Evolutionary conservation across 208 protist species (phyloP).

Genomic region (Leishmania turanica): DNA sequence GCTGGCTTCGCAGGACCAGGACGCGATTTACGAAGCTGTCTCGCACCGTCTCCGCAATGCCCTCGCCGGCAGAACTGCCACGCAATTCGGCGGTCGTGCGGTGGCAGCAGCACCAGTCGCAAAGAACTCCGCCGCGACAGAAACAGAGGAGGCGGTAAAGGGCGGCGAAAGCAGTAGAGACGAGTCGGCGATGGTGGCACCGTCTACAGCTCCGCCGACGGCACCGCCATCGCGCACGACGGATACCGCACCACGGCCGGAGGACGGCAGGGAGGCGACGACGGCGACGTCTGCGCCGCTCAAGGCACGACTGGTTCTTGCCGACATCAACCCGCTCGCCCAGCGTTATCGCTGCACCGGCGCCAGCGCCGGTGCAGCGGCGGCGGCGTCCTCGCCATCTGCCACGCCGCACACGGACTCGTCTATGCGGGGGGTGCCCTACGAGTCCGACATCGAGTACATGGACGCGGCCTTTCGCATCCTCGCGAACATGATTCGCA

Average conservation of each 20-base stretch:
- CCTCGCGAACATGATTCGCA: slow-evolving; percentile 79
- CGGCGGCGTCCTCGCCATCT: neutral
- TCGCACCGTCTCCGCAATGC: slow-evolving; percentile 1
- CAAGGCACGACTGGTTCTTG: slow-evolving; percentile 20
- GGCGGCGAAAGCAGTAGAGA: neutral
- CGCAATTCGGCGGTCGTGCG: neutral
- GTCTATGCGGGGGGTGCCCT: slow-evolving; percentile 44
- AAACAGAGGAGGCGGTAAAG: neutral
- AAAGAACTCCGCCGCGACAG: neutral
- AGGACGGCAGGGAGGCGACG: neutral
- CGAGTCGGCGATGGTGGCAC: neutral
- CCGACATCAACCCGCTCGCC: slow-evolving; percentile 34
- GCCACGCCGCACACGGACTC: neutral
- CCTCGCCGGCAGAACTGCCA: neutral
- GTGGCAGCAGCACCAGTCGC: neutral
- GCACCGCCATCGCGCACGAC: neutral
- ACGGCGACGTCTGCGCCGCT: neutral
- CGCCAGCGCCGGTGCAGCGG: neutral
- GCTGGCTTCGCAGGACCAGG: slow-evolving; percentile 1
- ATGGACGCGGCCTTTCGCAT: slow-evolving; percentile 92
- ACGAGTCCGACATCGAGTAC: slow-evolving; percentile 90
- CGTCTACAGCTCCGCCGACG: neutral
- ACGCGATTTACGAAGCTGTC: slow-evolving; percentile 15
- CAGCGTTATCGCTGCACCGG: slow-evolving; percentile 13
- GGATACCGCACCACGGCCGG: neutral